Base-by-base conservation (phyloP, 495 filamentous ascomycete species). In the Lineolata rhizophorae region DNA sequence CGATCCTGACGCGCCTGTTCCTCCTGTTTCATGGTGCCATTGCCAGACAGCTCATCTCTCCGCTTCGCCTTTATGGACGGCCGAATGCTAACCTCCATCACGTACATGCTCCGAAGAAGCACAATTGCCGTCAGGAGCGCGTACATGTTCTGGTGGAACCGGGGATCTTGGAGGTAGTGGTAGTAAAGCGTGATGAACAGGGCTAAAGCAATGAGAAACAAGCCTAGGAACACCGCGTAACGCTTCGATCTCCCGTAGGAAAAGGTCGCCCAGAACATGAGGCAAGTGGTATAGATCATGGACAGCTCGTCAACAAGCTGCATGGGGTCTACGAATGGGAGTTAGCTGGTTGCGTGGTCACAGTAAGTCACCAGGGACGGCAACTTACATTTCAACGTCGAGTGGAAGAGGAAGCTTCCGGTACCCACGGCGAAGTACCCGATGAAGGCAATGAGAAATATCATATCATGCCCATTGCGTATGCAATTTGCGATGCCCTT, bases 221-320 rank as follows among this genome's bases (percentile, higher is more conserved):
- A 15, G 6, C 58, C 84, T 25, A 93, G 56, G 32, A 64, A 32
- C 3, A 63, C 29, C 5, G 67, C 61, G 21, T 72, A 56, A n/a
- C 35, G 40, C 8, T 45, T 41, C 3, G 79, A 58, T 37, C 63
- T 61, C 3, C 60, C 66, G 53, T 85, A 76, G 6, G 76, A 70
- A 50, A 93, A 87, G 13, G 78, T 77, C 10, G 80, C 81, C 50
- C 75, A 91, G 50, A 61, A 72, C 75, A 93, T 90, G n/a, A 92
- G 52, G 41, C 76, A 90, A 5, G 85, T 90, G 1, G 85, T 93
- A 49, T 97, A 95, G 18, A 97, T 93, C 87, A 95, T 95, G 37
- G 74, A 79, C 5, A 94, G 64, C 53, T 97, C 87, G 45, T 97
- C 87, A 20, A 94, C 76, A 11, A 95, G 68, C 48, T 97, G 87